Base-by-base conservation (phyloP, 257 asterid species). In the Salvia splendens region DNA sequence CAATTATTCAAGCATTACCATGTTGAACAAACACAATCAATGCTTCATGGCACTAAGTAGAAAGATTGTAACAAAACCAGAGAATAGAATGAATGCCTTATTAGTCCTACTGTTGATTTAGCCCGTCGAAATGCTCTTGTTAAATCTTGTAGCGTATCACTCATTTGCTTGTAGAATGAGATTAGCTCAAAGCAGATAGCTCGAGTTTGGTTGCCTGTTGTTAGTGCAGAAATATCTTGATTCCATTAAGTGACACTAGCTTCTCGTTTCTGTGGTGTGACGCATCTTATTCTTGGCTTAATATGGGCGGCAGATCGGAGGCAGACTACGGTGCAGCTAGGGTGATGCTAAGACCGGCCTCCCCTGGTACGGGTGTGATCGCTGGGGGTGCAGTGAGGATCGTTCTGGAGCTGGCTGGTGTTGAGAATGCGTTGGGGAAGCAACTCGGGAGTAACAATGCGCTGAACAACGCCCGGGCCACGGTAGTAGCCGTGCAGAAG, bases 341-440 rank as follows among this genome's bases (percentile, higher is more conserved):
- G 74, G 99, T 93, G 77, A 93, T 93, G 99, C 95, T 93, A 10
- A 80, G 99, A 50, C 99, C 97, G 0, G 99, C 97, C 42, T 82
- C 96, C 0, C 97, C 99, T 0, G 99, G 99, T 65, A 93, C 96
- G 1, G 99, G 99, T 33, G 99, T 93, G 28, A 90, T 93, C 59
- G 99, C 99, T 4, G 99, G 98, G 33, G 98, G 98, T 20, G 83
- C 97, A 1, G 97, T 93, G n/a, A 78, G 97, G 70, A 86, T 90
- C 15, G 96, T 90, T 60, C 78, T 90, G 11, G 99, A 93, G 61
- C 32, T 93, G 85, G 99, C 99, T 0, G 97, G 99, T 0, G 95
- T 93, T 0, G 92, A 93, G 79, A 93, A 93, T 28, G 98, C 98
- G 3, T 78, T 93, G 33, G 98, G 97, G 8, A 93, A 93, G 79